These are phyloP conservation scores for Cercospora beticola DNA, from an alignment of 2,329 filamentous ascomycete species.

Conservation along the genomic window DNA sequence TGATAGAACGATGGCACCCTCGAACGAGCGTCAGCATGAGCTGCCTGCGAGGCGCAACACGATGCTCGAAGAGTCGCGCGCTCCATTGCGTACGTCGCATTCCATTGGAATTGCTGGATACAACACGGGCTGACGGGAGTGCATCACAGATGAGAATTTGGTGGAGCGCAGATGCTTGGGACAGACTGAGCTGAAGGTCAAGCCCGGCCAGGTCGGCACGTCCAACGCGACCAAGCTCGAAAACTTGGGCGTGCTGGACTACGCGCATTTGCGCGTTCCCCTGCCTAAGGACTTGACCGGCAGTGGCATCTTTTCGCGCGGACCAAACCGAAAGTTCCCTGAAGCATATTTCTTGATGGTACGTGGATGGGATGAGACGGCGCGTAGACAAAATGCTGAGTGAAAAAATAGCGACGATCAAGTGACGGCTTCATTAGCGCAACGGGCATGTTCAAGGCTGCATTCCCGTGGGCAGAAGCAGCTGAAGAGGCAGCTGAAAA, in stretches of 20 bases:
- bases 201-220: constrained; percentile 70
- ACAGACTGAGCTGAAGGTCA: constrained; percentile 85
- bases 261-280: constrained; percentile 90
- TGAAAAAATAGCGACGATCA: constrained; percentile 64
- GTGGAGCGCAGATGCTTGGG: constrained; percentile 83
- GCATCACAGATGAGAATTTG: constrained; percentile 54
- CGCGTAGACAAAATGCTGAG: constrained; percentile 8
- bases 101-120: background rate
- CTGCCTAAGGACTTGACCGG: constrained; percentile 82
- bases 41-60: constrained; percentile 66
- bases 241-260: constrained; percentile 84
- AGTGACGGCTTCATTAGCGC: constrained; percentile 81
- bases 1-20: constrained; percentile 5
- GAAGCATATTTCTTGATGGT: constrained; percentile 94
- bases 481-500: constrained; percentile 74
- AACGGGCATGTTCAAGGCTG: constrained; percentile 90
- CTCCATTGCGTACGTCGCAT: constrained; percentile 61
- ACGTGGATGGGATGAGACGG: constrained; percentile 16
- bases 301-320: constrained; percentile 88
- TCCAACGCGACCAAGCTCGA: constrained; percentile 70
- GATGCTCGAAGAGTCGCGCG: constrained; percentile 60
- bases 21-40: constrained; percentile 11
- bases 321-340: constrained; percentile 60
- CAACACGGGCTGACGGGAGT: constrained; percentile 19
- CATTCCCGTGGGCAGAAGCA: constrained; percentile 68